Base-by-base conservation (phyloP, 768 basidiomycete genomes). In the Tephrocybe sp. region DNA sequence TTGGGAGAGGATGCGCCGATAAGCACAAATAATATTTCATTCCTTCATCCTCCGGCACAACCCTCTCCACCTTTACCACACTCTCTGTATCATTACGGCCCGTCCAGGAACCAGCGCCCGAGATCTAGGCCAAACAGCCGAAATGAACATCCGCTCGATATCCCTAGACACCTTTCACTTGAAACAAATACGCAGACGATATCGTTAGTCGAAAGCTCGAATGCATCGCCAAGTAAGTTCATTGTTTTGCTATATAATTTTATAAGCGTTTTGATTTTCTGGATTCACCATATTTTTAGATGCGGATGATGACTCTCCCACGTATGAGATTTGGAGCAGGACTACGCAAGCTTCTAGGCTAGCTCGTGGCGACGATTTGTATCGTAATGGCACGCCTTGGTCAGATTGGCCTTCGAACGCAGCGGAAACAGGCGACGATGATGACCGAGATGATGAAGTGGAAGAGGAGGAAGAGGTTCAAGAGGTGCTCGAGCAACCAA, bases 21-120 rank as follows among this genome's bases (percentile, higher is more conserved):
- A 16, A 49, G 53, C 23, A 49, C 64, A 0, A 60, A 49, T 14
- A 43, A 47, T 4, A 51, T 56, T 13, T 55, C 65, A 13, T 64
- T 60, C 43, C 51, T 67, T 23, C 65, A 63, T 23, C 61, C 59
- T 8, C 60, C 61, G 14, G 49, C 61, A 38, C 60, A 54, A 20
- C 53, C 59, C 17, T 51, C 57, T 6, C 56, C 62, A 14, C 60
- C 65, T 22, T 51, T 61, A 40, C 49, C 65, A 14, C 55, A 60
- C 34, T 54, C 56, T 2, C 44, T 53, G 7, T 54, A 54, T 31
- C 44, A 16, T 30, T 56, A 53, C 42, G 54, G 47, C 23, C 41
- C 55, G 39, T 44, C 53, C n/a, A 45, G 51, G 47, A 48, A 41
- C 36, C 52, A 52, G 40, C 46, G 22, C 17, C 40, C 41, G 36